Evolutionary conservation across 1,139 yeast species (phyloP), one percentile per base, ranked within the genome.

Genomic region (Wickerhamomyces sp.): DNA sequence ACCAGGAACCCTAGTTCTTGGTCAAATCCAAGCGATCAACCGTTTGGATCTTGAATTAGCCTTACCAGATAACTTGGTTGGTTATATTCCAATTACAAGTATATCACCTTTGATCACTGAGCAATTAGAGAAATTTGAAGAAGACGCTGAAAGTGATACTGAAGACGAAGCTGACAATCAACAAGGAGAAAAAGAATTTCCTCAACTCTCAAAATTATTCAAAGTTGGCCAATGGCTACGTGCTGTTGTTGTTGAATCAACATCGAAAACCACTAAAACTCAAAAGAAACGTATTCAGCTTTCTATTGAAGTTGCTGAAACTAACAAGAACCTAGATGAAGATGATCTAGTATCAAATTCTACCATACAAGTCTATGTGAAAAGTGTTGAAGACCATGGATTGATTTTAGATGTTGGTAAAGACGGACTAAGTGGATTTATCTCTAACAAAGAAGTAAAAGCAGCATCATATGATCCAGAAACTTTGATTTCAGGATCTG

Each of bases 331-430:
- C 16, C 63, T 88, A 40, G 64, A 64, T n/a, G 70, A 65, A 7
- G 92, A 82, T 37, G 96, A 87, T 57, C 63, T 86, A 43, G 61
- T 68, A 4, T 59, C 71, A 15, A 89, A 89, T 28, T 38, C 60
- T 4, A 59, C 82, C 7, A 57, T 92, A 3, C 98, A 92, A 64
- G 89, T 81, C 22, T 71, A 88, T 2, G 79, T 92, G 15, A 72
- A 71, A 43, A 83, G 95, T 38, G 65, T 87, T 19, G 97, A 92
- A 69, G 98, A 92, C 56, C 96, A 87, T 58, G 98, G 98, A 63
- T 73, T 81, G 14, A 76, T 87, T 43, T 64, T 90, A 38, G 84
- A 81, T 52, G 62, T 85, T 22, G 97, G 97, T 19, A 65, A 71
- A 39, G 63, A 68, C 13, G 67, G 63, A 9, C 45, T 73, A 14